Base-by-base conservation (phyloP, 2,329 filamentous ascomycete genomes). In the Diaporthe helianthi region DNA sequence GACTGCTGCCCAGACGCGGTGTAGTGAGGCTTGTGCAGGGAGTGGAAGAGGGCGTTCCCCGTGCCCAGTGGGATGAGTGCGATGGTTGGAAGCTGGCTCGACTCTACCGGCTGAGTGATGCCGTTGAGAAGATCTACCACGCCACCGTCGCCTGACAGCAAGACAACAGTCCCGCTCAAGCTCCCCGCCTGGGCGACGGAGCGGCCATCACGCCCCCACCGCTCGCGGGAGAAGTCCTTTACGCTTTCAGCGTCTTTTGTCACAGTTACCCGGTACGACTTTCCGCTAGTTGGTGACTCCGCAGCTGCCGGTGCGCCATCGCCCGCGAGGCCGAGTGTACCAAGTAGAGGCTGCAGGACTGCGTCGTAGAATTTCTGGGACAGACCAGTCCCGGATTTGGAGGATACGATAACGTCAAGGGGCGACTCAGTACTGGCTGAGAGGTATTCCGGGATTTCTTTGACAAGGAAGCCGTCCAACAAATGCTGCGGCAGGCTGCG, bases 71-170 rank as follows among this genome's bases (percentile, higher is more conserved):
- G 89, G 19, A 91, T 77, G 17, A 89, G 76, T 0, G 82, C 83
- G 38, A 91, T 76, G 2, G 83, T 78, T 0, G 87, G 85, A 6
- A 76, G 74, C 0, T 71, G 46, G 0, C 67, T 49, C 17, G 69
- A 69, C 8, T 73, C 72, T 1, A 70, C 65, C 0, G 73, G 72
- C 31, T 76, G 73, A 13, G 78, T 76, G 31, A 78, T 83, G 3
- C 86, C 87, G 76, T 98, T 97, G 70, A 97, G 83, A 1, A 96
- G 83, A 74, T 98, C 95, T 22, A 94, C 86, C 2, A 97, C 79
- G 7, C 94, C 95, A 17, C 95, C 95, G 78, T 98, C 95, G 8
- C 95, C 95, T 60, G 92, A 95, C 6, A 98, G 84, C 15, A 98
- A 85, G 36, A 98, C 80, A 31, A 98, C 84, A 0, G 90, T 65